Conservation (phyloP, 2,329 filamentous ascomycete genomes). For the Microcyclospora tardicrescens region DNA sequence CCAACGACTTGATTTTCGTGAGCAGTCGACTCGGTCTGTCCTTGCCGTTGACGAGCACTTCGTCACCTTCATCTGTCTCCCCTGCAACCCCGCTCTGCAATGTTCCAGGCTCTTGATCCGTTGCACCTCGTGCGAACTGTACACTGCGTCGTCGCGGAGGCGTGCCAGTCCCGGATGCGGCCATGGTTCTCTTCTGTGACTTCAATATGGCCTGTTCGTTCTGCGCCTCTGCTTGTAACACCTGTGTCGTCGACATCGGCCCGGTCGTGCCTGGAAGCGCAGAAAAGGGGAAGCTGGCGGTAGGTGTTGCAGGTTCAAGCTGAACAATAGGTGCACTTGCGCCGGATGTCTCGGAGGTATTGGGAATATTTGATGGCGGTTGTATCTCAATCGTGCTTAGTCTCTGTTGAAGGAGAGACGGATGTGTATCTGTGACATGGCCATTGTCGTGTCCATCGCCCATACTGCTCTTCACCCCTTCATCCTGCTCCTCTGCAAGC, state of each 20-base stretch:
- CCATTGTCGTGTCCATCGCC: no score
- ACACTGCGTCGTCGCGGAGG: slow-evolving; percentile 16
- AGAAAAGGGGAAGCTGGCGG: not conserved
- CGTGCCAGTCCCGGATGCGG: slow-evolving; percentile 8
- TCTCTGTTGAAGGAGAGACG: no score
- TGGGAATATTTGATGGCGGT: no score
- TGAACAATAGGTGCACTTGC: not conserved
- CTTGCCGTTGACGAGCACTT: slow-evolving; percentile 4
- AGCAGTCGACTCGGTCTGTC: slow-evolving; percentile 16
- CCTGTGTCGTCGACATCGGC: not conserved
- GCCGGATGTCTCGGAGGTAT: no score
- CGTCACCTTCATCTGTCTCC: slow-evolving; percentile 15
- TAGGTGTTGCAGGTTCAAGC: not conserved
- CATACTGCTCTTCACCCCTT: no score
- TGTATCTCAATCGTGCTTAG: no score
- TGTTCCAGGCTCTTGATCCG: slow-evolving; percentile 11
- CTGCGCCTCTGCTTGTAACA: not conserved
- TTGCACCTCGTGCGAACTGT: slow-evolving; percentile 15
- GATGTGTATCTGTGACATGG: no score
- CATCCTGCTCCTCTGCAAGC: no score
- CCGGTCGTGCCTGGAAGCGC: not conserved
- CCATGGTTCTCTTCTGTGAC: slow-evolving; percentile 3
- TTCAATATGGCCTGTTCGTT: no score
- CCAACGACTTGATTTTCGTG: slow-evolving; percentile 18
- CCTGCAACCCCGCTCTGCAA: slow-evolving; percentile 14